Base-by-base conservation (phyloP, 257 asterid genomes). In the Plantago major region DNA sequence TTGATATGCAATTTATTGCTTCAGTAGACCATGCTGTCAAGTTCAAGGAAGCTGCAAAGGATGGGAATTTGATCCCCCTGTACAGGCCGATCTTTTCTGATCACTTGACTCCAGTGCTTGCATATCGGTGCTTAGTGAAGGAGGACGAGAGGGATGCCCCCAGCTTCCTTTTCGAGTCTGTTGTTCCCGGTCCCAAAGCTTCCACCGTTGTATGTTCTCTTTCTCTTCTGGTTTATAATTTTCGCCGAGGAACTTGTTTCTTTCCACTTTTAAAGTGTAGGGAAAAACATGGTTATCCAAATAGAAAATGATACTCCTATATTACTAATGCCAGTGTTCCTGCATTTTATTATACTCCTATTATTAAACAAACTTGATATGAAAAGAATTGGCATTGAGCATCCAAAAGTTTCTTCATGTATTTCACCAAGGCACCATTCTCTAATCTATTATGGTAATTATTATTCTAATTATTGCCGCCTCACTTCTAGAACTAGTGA, bases 131-230 rank as follows among this genome's bases (percentile, higher is more conserved):
- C 69, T 78, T 90, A 81, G 95, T 90, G 56, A 87, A 78, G 78
- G 96, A 90, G 73, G 97, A 90, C 66, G 95, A 87, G 71, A 76
- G 97, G 71, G 97, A 90, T n/a, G 96, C 97, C 56, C 96, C 97
- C 11, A 90, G 97, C 79, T 90, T 90, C 71, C 86, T 90, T 48
- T 90, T 81, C 44, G 97, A 88, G 83, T 87, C 96, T 1, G 97
- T 85, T 54, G 95, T 85, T 73, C 87, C 95, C 10, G 97, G 96
- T 56, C 76, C 78, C 28, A 79, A 85, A 73, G 90, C 71, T 61
- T 90, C 97, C 58, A 83, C 63, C 43, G 81, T 90, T 18, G 97
- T 90, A 87, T 78, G 93, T 46, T 60, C 48, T 33, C 66, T 22
- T 22, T 62, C 56, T 59, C 14, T 19, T 53, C 44, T 30, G 19